Percentiles rank a stretch among this genome's conserved stretches.
Evolutionary conservation across 306 rosid species (phyloP).

Genomic region (Neltuma alba): DNA sequence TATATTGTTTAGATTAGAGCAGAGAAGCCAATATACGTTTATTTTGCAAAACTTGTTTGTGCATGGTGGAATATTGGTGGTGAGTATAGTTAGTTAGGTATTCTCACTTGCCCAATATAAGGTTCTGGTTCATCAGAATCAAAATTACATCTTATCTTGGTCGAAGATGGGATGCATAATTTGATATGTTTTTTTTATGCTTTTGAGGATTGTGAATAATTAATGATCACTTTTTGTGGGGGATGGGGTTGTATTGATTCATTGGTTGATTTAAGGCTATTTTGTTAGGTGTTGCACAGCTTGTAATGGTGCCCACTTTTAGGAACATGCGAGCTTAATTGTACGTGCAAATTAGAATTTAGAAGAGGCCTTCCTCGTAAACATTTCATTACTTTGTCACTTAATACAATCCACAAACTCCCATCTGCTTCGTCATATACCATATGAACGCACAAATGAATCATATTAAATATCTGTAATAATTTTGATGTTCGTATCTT

Average conservation of each 20-base stretch:
- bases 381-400: background rate
- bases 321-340: no score
- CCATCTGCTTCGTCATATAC: no score
- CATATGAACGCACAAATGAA: no score
- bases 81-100: no score
- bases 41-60: background rate
- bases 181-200: background rate
- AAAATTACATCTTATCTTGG: background rate
- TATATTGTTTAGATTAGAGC: no score
- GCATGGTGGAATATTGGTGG: no score
- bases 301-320: no score
- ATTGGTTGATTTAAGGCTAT: background rate
- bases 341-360: background rate
- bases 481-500: no score
- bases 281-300: background rate
- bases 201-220: background rate
- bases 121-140: no score
- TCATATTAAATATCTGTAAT: no score
- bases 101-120: no score
- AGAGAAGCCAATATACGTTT: background rate
- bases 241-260: background rate
- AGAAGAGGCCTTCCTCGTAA: background rate
- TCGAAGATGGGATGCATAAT: background rate
- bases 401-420: background rate
- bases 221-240: background rate